Evolutionary conservation across 345 rosid genomes (phyloP).

Genomic region (Psidium friedrichsthalianum): DNA sequence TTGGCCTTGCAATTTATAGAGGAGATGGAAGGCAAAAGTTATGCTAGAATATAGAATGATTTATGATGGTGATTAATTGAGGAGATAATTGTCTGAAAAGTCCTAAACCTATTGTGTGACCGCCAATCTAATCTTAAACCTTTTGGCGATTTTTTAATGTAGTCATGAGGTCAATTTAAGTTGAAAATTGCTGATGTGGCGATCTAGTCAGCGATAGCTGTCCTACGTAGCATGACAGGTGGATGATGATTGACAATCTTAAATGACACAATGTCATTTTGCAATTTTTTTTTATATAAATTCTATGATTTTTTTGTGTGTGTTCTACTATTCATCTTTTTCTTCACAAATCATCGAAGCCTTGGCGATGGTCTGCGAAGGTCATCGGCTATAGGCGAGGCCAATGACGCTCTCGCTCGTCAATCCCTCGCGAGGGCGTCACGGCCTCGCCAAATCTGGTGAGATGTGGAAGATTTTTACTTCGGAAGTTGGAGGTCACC

Average conservation of each 20-base stretch:
- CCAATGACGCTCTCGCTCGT: rapidly evolving
- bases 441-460: background rate
- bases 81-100: background rate
- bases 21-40: background rate
- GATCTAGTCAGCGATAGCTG: rapidly evolving
- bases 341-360: rapidly evolving
- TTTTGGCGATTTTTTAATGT: background rate
- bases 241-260: rapidly evolving
- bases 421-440: background rate
- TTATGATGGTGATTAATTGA: background rate
- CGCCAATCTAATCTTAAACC: background rate
- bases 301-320: background rate
- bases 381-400: background rate
- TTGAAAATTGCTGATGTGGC: rapidly evolving
- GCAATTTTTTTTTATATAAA: background rate
- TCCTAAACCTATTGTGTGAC: background rate
- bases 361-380: background rate
- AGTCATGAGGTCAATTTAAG: background rate
- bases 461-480: background rate
- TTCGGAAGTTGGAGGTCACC: rapidly evolving
- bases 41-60: background rate
- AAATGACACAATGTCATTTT: background rate
- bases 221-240: background rate
- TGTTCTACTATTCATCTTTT: background rate
- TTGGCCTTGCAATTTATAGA: background rate